phyloP scores from a whole-genome alignment of 805 yeast genomes.

The Hanseniaspora occidentalis region DNA sequence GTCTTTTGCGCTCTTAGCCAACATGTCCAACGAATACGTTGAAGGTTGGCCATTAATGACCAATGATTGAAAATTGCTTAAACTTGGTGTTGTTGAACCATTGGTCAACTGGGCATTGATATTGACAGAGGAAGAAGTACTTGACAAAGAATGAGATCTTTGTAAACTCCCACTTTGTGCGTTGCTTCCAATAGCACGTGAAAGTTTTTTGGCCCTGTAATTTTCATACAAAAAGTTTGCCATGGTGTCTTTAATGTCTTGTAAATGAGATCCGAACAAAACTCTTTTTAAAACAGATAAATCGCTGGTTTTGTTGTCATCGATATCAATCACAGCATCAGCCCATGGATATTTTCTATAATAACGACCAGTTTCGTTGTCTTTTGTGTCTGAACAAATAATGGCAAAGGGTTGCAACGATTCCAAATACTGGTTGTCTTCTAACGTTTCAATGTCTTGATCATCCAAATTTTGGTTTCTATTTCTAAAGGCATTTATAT shows the following conservation, averaged over 20 bases:
- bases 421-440: slow-evolving; percentile 52
- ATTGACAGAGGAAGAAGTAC: slow-evolving; percentile 5
- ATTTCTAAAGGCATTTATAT: no score
- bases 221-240: slow-evolving; percentile 66
- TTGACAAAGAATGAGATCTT: neutral
- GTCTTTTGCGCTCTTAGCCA: slow-evolving; percentile 1
- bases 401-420: slow-evolving; percentile 67
- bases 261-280: slow-evolving; percentile 69
- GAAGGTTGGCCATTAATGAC: slow-evolving; percentile 7
- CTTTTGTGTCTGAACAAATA: slow-evolving; percentile 49
- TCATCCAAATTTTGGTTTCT: slow-evolving; percentile 50
- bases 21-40: slow-evolving; percentile 5
- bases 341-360: slow-evolving; percentile 77
- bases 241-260: slow-evolving; percentile 70
- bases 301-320: slow-evolving; percentile 39
- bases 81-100: slow-evolving; percentile 24
- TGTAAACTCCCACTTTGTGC: slow-evolving; percentile 7
- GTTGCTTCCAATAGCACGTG: slow-evolving; percentile 33
- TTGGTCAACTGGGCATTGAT: slow-evolving; percentile 9
- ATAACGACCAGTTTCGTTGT: slow-evolving; percentile 40
- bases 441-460: slow-evolving; percentile 55
- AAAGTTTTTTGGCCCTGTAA: slow-evolving; percentile 66
- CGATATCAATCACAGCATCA: slow-evolving; percentile 30
- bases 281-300: slow-evolving; percentile 51
- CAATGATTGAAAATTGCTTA: slow-evolving; percentile 19